phyloP scores from a whole-genome alignment of 2,329 filamentous ascomycete genomes.

The Podosphaera leucotricha region DNA sequence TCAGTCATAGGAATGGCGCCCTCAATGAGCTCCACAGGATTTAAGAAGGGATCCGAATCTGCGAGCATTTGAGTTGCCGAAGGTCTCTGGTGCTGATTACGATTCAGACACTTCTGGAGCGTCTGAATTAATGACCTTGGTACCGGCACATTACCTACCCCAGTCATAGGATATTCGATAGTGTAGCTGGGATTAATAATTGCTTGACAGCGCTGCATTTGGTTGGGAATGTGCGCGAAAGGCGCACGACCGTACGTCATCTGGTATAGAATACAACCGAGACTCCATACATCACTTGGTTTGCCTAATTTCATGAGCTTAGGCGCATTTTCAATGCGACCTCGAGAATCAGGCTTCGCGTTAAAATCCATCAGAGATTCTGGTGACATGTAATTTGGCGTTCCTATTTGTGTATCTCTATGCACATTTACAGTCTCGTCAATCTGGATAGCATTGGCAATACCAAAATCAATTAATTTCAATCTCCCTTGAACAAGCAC shows the following conservation, averaged over 20 bases:
- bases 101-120: conserved; percentile 36
- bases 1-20: conserved; percentile 35
- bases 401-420: conserved; percentile 83
- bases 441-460: conserved; percentile 86
- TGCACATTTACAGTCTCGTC: conserved; percentile 96
- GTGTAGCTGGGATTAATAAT: conserved; percentile 57
- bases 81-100: conserved; percentile 37
- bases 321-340: conserved; percentile 20
- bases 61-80: conserved; percentile 38
- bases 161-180: conserved; percentile 48
- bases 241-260: conserved; percentile 96
- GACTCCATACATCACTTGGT: conserved; percentile 82
- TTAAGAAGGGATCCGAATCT: conserved; percentile 36
- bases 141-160: conserved; percentile 39
- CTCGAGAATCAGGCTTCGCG: conserved; percentile 19
- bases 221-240: conserved; percentile 77
- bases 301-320: conserved; percentile 93
- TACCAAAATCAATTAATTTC: conserved; percentile 96
- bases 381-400: conserved; percentile 96
- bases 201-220: conserved; percentile 64
- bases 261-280: conserved; percentile 92
- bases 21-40: conserved; percentile 31
- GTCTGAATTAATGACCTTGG: conserved; percentile 35
- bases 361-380: conserved; percentile 83
- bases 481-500: conserved; percentile 72